These are phyloP conservation scores for Taiozyma sp. DNA, from an alignment of 1,139 yeast genomes.

Conservation along the genomic window DNA sequence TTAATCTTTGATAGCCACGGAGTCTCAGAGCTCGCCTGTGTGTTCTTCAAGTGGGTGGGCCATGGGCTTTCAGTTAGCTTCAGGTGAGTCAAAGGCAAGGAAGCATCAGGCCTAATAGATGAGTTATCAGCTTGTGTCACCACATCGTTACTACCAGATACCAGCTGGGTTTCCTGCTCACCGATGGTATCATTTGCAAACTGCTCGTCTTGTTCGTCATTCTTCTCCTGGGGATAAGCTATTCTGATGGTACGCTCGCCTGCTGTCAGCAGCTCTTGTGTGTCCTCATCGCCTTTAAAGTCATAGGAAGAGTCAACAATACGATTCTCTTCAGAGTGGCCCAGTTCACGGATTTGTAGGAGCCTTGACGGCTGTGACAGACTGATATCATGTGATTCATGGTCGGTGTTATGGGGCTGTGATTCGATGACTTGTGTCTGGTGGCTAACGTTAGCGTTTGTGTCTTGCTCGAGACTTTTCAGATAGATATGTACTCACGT, in stretches of 20 bases:
- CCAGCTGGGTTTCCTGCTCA: background rate
- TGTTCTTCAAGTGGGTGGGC: conserved; percentile 16
- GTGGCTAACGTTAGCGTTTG: background rate
- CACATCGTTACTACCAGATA: background rate
- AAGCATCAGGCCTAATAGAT: background rate
- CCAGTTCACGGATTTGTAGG: conserved; percentile 10
- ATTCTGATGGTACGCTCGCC: background rate
- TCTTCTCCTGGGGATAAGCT: background rate
- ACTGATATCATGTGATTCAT: background rate
- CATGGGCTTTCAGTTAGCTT: conserved; percentile 16
- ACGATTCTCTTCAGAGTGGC: conserved; percentile 16
- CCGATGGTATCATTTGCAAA: background rate
- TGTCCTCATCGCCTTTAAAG: conserved; percentile 11
- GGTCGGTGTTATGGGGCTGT: background rate
- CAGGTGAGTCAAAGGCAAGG: background rate
- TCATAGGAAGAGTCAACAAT: conserved; percentile 22
- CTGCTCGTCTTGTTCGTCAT: background rate
- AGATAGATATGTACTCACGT: conserved; percentile 1
- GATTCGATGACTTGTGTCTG: conserved; percentile 18
- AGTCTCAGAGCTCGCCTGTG: conserved; percentile 20
- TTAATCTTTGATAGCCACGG: conserved; percentile 21
- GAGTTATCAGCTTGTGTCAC: conserved; percentile 5
- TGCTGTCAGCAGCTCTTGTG: conserved; percentile 12
- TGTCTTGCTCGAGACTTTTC: background rate
- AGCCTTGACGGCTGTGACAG: conserved; percentile 11